Evolutionary conservation across 192 early-diverging fungal species (phyloP), one percentile per base, ranked within the genome.

Genomic region (Coemansia sp.): DNA sequence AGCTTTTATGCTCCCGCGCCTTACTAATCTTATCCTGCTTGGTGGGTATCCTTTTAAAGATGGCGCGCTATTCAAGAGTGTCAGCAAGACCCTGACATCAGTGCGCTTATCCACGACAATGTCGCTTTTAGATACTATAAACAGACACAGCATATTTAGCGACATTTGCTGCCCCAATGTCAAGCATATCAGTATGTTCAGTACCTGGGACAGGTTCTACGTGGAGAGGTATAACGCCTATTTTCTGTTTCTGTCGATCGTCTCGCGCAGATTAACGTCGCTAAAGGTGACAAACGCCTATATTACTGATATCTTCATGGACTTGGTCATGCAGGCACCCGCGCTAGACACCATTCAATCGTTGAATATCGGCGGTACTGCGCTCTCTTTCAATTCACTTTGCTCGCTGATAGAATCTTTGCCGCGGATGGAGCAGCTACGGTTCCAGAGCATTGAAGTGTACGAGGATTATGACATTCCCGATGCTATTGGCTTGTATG

Each of bases 381-480:
- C 33, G 26, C 52, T 55, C 14, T 55, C 52, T 6, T 55, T 55
- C 12, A 55, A n/a, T 7, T 55, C 52, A 14, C 26, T 55, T 6
- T 55, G 52, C 52, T 55, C 52, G 28, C 52, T 55, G 52, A 31
- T 55, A 6, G 52, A 55, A 26, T 55, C 52, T 16, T 55, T 55
- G 26, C 52, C 52, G 28, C 52, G 16, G 52, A 55, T 55, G 52
- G 31, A 26, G 52, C 52, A 31, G 21, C 12, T 55, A 2, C 28
- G 28, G 26, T 55, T 55, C 52, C 52, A 55, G 52, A 55, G 52
- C 14, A 55, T 55, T 14, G 52, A 55, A 13, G 52, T 55, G 52
- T 55, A 55, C 28, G 52, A 55, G 25, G 52, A 55, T 16, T 55
- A 55, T 16, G 52, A 55, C 2, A 55, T 55, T 16, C 52, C 52